Evolutionary conservation across 495 filamentous ascomycete species (phyloP).

Genomic region (Podospora didyma): DNA sequence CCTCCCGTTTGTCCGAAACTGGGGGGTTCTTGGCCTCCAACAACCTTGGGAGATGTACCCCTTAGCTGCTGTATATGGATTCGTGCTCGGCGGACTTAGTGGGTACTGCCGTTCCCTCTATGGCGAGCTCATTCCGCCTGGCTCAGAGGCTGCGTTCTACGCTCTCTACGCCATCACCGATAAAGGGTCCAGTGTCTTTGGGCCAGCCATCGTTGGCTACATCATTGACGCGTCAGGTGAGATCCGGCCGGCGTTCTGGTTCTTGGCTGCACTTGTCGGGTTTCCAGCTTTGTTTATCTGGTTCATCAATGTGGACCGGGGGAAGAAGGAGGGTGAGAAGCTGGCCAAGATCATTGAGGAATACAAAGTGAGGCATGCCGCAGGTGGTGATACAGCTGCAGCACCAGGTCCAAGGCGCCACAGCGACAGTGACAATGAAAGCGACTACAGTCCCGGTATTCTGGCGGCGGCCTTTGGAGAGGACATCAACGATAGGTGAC

Average conservation of each 20-base stretch:
- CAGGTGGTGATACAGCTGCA: not conserved
- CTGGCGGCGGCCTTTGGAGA: constrained; percentile 34
- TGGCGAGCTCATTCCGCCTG: constrained; percentile 87
- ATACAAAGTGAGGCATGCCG: constrained; percentile 29
- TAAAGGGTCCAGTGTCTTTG: constrained; percentile 92
- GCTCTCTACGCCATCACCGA: constrained; percentile 97
- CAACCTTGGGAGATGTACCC: constrained; percentile 97
- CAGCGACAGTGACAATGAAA: constrained; percentile 23
- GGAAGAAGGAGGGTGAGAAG: constrained; percentile 70
- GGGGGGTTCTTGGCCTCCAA: constrained; percentile 80
- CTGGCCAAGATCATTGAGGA: constrained; percentile 65
- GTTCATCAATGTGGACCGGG: constrained; percentile 84
- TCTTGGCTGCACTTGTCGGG: constrained; percentile 77
- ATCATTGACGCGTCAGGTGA: constrained; percentile 88
- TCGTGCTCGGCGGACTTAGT: constrained; percentile 89
- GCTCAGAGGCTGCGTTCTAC: constrained; percentile 93
- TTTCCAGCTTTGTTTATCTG: constrained; percentile 80
- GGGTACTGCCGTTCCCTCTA: constrained; percentile 91
- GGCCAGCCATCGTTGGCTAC: constrained; percentile 85
- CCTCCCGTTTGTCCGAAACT: constrained; percentile 69
- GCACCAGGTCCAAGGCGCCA: constrained; percentile 6
- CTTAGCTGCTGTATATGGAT: constrained; percentile 82
- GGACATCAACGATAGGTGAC: constrained; percentile 10
- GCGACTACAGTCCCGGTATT: constrained; percentile 9
- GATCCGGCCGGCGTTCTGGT: constrained; percentile 91